phyloP scores from a whole-genome alignment of 306 rosid genomes.

The Elaeagnus macrophylla region DNA sequence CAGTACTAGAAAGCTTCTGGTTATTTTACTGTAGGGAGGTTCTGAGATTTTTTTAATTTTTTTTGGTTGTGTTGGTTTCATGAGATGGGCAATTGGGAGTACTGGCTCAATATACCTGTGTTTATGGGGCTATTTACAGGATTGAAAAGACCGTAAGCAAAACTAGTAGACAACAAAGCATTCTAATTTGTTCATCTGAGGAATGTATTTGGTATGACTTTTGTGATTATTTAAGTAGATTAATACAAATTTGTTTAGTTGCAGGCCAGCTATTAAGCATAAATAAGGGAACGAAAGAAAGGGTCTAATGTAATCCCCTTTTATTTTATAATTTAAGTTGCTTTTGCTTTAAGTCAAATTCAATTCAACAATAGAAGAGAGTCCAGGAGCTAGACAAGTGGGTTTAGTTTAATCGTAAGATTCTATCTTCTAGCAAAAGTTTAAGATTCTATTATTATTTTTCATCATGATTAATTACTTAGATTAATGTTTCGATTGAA shows the following conservation, averaged over 20 bases:
- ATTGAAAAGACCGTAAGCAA: neutral
- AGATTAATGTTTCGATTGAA: no score
- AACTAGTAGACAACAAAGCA: conserved; percentile 5
- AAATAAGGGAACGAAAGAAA: neutral
- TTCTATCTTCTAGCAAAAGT: neutral
- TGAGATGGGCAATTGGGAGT: neutral
- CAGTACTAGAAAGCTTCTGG: neutral
- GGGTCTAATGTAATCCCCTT: neutral
- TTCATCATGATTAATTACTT: no score
- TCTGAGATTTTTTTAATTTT: no score
- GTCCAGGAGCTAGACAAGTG: neutral
- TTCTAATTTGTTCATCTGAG: neutral
- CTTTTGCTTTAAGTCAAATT: conserved; percentile 5
- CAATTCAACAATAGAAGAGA: neutral
- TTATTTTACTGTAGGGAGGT: no score
- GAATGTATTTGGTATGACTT: neutral
- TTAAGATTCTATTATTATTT: no score
- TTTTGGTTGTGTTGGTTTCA: neutral
- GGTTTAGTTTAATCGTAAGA: neutral
- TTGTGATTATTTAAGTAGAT: neutral
- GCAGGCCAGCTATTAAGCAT: conserved; percentile 7
- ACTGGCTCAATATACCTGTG: neutral
- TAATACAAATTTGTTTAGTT: neutral
- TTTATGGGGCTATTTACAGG: neutral
- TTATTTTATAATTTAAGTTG: neutral